phyloP scores from a whole-genome alignment of 192 early-diverging fungal genomes.

The Neocallimastix lanati region DNA sequence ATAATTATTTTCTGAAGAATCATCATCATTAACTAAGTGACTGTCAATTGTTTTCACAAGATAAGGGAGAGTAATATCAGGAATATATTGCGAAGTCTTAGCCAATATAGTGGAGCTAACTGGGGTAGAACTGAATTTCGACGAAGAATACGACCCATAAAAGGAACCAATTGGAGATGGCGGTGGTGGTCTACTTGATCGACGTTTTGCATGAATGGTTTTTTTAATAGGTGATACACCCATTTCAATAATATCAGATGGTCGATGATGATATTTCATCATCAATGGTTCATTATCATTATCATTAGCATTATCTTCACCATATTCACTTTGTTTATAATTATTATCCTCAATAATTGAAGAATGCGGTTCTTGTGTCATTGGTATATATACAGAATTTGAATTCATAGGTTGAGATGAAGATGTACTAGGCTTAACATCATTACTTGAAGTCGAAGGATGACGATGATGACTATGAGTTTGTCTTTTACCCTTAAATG shows the following conservation, averaged over 20 bases:
- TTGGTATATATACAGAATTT: no score
- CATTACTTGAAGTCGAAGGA: neutral
- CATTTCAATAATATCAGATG: no score
- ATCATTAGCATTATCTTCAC: neutral
- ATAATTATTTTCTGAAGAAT: neutral
- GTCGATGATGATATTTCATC: no score
- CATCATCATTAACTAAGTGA: neutral
- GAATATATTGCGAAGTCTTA: neutral
- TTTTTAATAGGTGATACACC: neutral
- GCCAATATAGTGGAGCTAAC: neutral
- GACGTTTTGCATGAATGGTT: neutral
- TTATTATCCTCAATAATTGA: neutral
- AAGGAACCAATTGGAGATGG: no score
- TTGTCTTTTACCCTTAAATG: neutral
- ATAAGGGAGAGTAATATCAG: neutral
- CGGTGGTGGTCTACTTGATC: no score
- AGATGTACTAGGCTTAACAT: neutral
- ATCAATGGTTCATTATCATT: neutral
- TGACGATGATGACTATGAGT: neutral
- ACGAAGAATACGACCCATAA: neutral
- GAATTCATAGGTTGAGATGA: no score
- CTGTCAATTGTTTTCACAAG: neutral
- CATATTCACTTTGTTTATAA: neutral
- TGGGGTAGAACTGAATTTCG: neutral
- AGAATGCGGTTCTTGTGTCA: no score